Evolutionary conservation across 2,329 filamentous ascomycete species (phyloP), one percentile per base, ranked within the genome.

Genomic region (Penicillium sp.): DNA sequence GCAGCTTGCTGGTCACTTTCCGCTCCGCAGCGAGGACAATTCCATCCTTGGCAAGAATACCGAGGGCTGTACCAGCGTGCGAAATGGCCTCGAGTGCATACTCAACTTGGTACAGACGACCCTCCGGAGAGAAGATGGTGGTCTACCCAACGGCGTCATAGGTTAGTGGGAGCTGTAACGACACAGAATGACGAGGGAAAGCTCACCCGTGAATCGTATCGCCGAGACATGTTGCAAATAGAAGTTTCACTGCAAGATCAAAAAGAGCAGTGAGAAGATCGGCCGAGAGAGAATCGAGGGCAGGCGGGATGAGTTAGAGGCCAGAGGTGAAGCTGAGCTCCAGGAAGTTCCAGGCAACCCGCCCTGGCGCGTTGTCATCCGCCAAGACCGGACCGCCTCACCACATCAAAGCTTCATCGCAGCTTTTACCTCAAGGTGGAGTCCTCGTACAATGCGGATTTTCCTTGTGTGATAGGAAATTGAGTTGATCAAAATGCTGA

Each of bases 91-190:
- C 92, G 35, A 98, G 80, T 16, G 92, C 93, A 76, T 98, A 98
- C 79, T 98, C 92, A 59, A 98, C 92, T 71, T 98, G 92, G 70
- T 98, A 98, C 45, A 98, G 79, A 62, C 92, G 89, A 50, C 92
- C 92, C 73, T 98, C 92, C 44, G 92, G 92, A 45, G 92, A 98
- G 81, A 98, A 98, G 78, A 98, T 98, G 65, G 92, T 98, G 57
- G 92, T 98, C 89, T 95, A 57, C 31, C 30, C 42, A 54, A 49
- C 43, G 54, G 45, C 52, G 55, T 56, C 50, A 56, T 64, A 57
- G 47, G 52, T 67, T 50, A 64, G 55, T 52, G 53, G 50, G 56
- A 61, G 52, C 56, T 61, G 48, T 44, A 46, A 40, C 42, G 49
- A 47, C 39, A 47, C 39, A 42, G 35, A 27, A 44, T 42, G 42